Evolutionary conservation across 2,329 filamentous ascomycete genomes (phyloP).

Genomic region (Exophiala sp.): DNA sequence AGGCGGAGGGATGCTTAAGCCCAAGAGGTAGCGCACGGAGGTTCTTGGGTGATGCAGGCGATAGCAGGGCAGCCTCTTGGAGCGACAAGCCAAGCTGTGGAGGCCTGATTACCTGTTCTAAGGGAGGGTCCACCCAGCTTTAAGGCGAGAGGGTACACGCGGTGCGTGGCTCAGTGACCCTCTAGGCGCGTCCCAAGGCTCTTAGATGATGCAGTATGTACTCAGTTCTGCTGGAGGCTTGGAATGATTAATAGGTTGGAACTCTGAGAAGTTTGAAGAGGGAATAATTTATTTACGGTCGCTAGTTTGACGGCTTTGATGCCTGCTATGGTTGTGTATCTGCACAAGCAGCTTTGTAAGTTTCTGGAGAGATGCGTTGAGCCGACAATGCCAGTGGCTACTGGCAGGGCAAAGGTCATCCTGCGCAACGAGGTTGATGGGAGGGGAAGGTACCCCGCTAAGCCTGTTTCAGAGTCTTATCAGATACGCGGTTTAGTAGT

Average conservation of each 20-base stretch:
- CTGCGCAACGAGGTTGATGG: neutral
- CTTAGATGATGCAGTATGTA: neutral
- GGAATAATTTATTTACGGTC: neutral
- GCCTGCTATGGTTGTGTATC: neutral
- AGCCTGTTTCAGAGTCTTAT: neutral
- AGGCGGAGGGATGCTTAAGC: constrained; percentile 6
- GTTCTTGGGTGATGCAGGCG: neutral
- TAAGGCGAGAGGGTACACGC: neutral
- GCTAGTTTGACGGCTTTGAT: neutral
- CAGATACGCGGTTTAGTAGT: too few species aligned
- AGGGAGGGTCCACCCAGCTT: neutral
- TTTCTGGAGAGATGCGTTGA: too few species aligned
- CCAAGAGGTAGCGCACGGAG: neutral
- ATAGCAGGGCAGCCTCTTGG: neutral
- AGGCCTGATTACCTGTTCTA: neutral
- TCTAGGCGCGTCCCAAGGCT: neutral
- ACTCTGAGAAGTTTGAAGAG: neutral
- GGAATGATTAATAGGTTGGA: neutral
- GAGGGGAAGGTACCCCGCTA: neutral
- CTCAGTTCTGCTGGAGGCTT: neutral
- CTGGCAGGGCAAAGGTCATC: neutral
- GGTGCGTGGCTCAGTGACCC: neutral
- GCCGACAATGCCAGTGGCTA: neutral
- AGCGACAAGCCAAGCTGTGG: neutral
- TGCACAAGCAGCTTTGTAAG: neutral